phyloP scores from a whole-genome alignment of 1,284 basidiomycete species.

The Marasmius fiardii region DNA sequence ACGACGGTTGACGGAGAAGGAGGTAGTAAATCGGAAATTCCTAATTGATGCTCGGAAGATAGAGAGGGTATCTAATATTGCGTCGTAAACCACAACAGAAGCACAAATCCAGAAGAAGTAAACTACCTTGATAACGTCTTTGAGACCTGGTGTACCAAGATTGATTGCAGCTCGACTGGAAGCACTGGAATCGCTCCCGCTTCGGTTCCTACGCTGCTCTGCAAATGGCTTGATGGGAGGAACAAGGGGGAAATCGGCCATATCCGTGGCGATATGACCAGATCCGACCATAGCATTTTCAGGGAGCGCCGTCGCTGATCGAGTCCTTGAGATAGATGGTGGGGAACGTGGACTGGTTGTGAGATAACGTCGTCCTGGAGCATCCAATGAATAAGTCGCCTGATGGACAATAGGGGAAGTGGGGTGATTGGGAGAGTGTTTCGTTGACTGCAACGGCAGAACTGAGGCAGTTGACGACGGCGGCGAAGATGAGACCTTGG shows the following conservation, averaged over 20 bases:
- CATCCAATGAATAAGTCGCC: conserved; percentile 52
- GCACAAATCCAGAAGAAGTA: not conserved
- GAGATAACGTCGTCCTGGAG: conserved; percentile 25
- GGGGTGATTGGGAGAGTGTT: conserved; percentile 18
- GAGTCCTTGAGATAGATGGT: conserved; percentile 40
- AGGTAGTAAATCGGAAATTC: conserved; percentile 69
- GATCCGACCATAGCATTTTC: conserved; percentile 21
- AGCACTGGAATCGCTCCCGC: conserved; percentile 43
- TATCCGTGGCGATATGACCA: conserved; percentile 3
- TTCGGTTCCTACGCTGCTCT: conserved; percentile 37
- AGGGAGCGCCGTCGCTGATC: conserved; percentile 48
- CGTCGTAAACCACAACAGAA: not conserved
- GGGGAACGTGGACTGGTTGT: conserved; percentile 25
- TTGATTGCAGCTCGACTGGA: conserved; percentile 26
- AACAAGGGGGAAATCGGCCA: conserved; percentile 22
- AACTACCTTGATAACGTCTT: conserved; percentile 70
- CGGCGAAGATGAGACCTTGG: conserved; percentile 15
- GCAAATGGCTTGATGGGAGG: conserved; percentile 46
- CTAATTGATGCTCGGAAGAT: conserved; percentile 65
- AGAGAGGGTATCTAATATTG: conserved; percentile 56
- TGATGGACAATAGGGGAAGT: conserved; percentile 37
- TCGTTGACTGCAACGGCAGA: conserved; percentile 8
- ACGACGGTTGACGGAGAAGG: conserved; percentile 68
- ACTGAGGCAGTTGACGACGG: conserved; percentile 15
- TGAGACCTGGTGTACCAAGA: conserved; percentile 54